A percentile compares a stretch with the other conserved stretches of the same genome.
phyloP scores from a whole-genome alignment of 2,329 filamentous ascomycete species.

The Ophiocordyceps camponoti-leonardi region DNA sequence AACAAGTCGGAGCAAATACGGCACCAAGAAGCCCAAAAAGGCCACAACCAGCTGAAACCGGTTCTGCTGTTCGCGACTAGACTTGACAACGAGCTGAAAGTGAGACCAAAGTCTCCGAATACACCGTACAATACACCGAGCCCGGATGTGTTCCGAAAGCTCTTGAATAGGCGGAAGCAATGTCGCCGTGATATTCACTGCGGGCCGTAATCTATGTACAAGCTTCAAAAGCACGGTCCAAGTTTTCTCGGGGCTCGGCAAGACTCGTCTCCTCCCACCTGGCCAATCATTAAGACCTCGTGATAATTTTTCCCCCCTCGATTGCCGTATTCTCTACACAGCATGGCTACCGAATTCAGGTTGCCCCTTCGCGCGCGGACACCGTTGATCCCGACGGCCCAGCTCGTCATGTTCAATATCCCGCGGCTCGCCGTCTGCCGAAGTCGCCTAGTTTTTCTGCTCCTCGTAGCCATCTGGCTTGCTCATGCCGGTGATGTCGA shows the following conservation, averaged over 20 bases:
- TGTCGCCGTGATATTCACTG: neutral
- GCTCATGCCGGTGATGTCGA: conserved; percentile 60
- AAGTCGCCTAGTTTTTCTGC: conserved; percentile 32
- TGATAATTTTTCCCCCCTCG: too few species aligned
- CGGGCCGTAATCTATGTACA: conserved; percentile 7
- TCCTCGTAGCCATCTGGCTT: conserved; percentile 79
- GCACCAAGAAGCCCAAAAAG: conserved; percentile 96
- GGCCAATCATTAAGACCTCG: conserved; percentile 5
- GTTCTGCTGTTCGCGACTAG: neutral
- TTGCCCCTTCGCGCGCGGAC: neutral
- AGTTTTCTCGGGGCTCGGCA: conserved; percentile 6
- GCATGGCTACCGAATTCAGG: neutral
- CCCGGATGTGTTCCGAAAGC: neutral
- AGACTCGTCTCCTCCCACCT: conserved; percentile 10
- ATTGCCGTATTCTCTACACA: neutral
- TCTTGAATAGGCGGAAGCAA: neutral
- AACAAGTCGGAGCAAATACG: conserved; percentile 86
- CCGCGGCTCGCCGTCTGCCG: neutral
- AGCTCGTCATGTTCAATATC: neutral
- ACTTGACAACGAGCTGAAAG: neutral
- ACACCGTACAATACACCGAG: conserved; percentile 2
- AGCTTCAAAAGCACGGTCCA: conserved; percentile 9
- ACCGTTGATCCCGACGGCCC: neutral
- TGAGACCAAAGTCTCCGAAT: neutral
- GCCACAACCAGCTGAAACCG: conserved; percentile 31